Conservation (phyloP, 768 basidiomycete genomes). For the Omphalotus guepiniiformis region DNA sequence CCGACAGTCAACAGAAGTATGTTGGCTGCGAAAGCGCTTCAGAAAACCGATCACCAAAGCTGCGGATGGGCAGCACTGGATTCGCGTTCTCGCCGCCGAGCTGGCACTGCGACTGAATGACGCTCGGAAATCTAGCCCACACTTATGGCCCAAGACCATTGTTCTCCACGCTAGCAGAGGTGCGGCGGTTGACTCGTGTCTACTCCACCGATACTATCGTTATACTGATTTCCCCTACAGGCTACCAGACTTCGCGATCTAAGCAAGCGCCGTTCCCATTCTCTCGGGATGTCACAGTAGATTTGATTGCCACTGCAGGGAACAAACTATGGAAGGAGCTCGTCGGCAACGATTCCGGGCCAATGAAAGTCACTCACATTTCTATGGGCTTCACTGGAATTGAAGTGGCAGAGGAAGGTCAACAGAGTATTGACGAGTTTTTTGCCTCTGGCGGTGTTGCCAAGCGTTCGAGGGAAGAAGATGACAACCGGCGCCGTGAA, state of each 20-base stretch:
- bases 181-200: constrained; percentile 16
- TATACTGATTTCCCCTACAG: constrained; percentile 29
- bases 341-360: constrained; percentile 44
- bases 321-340: constrained; percentile 87
- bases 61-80: constrained; percentile 84
- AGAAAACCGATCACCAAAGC: constrained; percentile 68
- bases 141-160: constrained; percentile 90
- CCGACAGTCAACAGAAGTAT: constrained; percentile 81
- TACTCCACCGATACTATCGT: too few species aligned
- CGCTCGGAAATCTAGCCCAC: constrained; percentile 65
- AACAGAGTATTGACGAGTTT: constrained; percentile 86
- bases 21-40: constrained; percentile 94
- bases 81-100: constrained; percentile 88
- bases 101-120: constrained; percentile 82
- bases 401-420: constrained; percentile 70
- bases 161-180: constrained; percentile 77
- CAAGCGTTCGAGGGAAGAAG: constrained; percentile 38
- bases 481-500: constrained; percentile 5
- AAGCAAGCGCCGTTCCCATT: constrained; percentile 90
- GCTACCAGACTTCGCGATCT: constrained; percentile 62
- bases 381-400: constrained; percentile 75
- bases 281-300: constrained; percentile 65
- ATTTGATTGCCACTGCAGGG: constrained; percentile 70
- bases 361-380: constrained; percentile 69
- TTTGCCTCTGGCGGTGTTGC: constrained; percentile 39